Evolutionary conservation across 2,329 filamentous ascomycete species (phyloP), one percentile per base, ranked within the genome.

Genomic region (Trichoderma atroviride): DNA sequence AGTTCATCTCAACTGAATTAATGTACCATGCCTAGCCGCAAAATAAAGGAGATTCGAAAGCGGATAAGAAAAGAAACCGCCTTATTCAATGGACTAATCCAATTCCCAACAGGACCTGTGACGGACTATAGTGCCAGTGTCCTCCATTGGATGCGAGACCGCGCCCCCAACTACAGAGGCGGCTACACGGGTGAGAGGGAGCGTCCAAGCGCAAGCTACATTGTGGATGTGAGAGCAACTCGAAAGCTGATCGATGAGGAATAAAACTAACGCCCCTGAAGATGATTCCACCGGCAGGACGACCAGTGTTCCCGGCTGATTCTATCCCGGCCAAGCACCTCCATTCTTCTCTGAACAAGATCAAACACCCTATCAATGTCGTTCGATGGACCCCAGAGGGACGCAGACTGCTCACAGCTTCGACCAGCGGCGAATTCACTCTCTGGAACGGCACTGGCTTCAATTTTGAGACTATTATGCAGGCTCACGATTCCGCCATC

Each of bases 381-480:
- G 95, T 99, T 52, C 89, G 93, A 79, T 99, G 96, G 96, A 99
- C 96, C 19, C 96, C 96, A 7, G 96, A 99, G 80, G 96, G 96
- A 33, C 90, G 96, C 71, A 87, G 96, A 74, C 83, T 99, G 69
- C 86, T 99, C 78, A 98, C 96, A 0, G 96, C 94, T 27, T 97
- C 94, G 0, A 97, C 94, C 74, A 98, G 95, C 78, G 96, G 96
- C 76, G 96, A 99, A 79, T 99, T 99, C 76, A 99, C 96, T 50
- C 82, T 99, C 4, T 99, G 96, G 96, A 99, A 99, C 79, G 96
- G 96, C 72, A 98, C 95, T 55, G 95, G 94, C 29, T 99, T 99
- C 87, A 98, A 99, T 80, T 99, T 99, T 75, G 96, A 99, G 82
- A 98, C 96, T 4, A 97, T 99, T 33, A 97, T 97, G 92, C 94